Evolutionary conservation across 306 rosid genomes (phyloP).

Genomic region (Dalbergia cochinchinensis): DNA sequence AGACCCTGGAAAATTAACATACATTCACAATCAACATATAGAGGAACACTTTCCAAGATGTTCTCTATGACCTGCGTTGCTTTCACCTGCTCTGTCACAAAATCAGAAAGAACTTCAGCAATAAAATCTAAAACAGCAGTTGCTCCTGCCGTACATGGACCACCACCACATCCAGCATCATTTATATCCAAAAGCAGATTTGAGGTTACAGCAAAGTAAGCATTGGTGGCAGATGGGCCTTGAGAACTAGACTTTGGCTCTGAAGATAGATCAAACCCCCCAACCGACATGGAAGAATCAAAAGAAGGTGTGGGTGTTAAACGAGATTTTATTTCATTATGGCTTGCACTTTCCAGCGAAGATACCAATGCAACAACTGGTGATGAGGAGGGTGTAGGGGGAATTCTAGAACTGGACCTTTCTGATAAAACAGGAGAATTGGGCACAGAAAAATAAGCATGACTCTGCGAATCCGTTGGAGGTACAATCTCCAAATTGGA

Average conservation of each 20-base stretch:
- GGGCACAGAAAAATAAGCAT: conserved; percentile 63
- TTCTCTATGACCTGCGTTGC: conserved; percentile 79
- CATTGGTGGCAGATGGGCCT: conserved; percentile 66
- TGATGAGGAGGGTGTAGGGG: conserved; percentile 62
- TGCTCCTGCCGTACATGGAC: conserved; percentile 98
- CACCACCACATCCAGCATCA: conserved; percentile 97
- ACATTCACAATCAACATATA: conserved; percentile 79
- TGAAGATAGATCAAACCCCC: conserved; percentile 72
- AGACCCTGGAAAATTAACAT: conserved; percentile 94
- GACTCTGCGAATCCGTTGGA: conserved; percentile 74
- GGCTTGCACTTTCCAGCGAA: conserved; percentile 78
- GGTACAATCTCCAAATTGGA: conserved; percentile 57
- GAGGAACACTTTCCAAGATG: conserved; percentile 90
- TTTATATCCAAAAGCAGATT: conserved; percentile 86
- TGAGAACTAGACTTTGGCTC: conserved; percentile 72
- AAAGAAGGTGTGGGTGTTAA: conserved; percentile 69
- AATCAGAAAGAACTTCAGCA: conserved; percentile 97
- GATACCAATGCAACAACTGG: conserved; percentile 83
- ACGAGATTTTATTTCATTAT: conserved; percentile 67
- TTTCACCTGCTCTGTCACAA: conserved; percentile 89
- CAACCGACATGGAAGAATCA: conserved; percentile 65
- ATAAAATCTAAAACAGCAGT: conserved; percentile 93
- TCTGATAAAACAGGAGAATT: conserved; percentile 90
- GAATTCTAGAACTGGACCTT: conserved; percentile 72
- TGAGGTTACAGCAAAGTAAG: conserved; percentile 74